Evolutionary conservation across 495 filamentous ascomycete species (phyloP).

Genomic region (Podospora pseudopauciseta): DNA sequence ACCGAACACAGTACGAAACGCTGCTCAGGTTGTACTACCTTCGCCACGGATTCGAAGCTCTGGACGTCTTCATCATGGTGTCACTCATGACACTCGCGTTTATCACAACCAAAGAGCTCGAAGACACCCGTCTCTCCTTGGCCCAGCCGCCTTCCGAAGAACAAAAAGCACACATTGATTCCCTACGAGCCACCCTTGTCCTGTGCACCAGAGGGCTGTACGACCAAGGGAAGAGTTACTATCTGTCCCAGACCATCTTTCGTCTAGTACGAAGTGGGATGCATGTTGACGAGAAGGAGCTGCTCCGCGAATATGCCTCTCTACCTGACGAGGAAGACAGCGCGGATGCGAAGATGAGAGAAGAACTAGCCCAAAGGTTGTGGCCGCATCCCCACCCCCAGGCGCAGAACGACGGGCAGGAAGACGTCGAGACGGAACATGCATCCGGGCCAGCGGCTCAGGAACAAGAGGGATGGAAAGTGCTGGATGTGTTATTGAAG

Average conservation of each 20-base stretch:
- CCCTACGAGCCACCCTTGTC: slow-evolving; percentile 32
- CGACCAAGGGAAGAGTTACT: slow-evolving; percentile 34
- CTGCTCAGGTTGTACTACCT: slow-evolving; percentile 40
- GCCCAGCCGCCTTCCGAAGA: neutral
- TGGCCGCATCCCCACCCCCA: neutral
- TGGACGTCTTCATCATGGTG: slow-evolving; percentile 33
- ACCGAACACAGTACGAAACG: slow-evolving; percentile 32
- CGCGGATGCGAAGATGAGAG: neutral
- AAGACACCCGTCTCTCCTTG: neutral
- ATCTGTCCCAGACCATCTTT: slow-evolving; percentile 26
- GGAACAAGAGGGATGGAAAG: neutral
- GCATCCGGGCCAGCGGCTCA: neutral
- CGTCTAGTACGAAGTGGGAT: neutral
- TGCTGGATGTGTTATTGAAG: neutral
- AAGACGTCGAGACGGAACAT: neutral
- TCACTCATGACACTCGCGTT: slow-evolving; percentile 30
- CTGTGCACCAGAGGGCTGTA: slow-evolving; percentile 36
- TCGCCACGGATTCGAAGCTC: slow-evolving; percentile 36
- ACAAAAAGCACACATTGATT: slow-evolving; percentile 14
- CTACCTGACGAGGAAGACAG: neutral
- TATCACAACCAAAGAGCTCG: slow-evolving; percentile 27
- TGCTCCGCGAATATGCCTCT: neutral
- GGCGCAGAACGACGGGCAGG: neutral
- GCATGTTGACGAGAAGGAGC: slow-evolving; percentile 1
- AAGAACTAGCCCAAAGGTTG: neutral